Evolutionary conservation across 1,139 yeast species (phyloP), one percentile per base, ranked within the genome.

Genomic region (Eremothecium coryli): DNA sequence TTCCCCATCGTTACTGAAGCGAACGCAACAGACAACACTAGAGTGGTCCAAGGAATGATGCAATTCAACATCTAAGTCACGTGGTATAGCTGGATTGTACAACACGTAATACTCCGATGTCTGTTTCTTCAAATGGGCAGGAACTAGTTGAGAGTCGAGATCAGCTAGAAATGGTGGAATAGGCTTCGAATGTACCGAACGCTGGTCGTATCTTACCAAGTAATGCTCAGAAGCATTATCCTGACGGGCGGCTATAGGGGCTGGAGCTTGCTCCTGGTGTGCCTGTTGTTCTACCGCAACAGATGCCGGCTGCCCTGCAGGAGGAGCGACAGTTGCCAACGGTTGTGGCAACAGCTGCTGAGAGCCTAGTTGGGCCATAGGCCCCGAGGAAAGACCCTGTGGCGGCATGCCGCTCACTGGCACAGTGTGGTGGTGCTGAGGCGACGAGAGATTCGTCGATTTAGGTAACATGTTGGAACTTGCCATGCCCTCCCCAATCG

Each of bases 21-120:
- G 71, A 38, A 90, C 97, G 62, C 98, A 90, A 65, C 98, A 90
- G 37, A 88, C 97, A 29, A 88, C 97, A 2, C 94, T 82, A 14
- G 86, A 73, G 63, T 90, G 97, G 55, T 84, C 94, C 49, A 88
- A 71, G 9, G 95, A 81, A 56, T 84, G 93, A 48, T 88, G 82
- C 48, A 88, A 68, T 33, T 86, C 93, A 35, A 88, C 90, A 54
- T 88, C 97, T 44, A 85, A 71, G 32, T 65, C 60, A 43, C 74
- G 71, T 33, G 81, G 76, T 47, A 85, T 76, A 14, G 88, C 85
- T 26, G 95, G 96, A 62, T 88, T 90, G 66, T 82, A 88, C 49
- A 90, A 72, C 11, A 85, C 84, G 61, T 82, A 84, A 67, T 86
- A 90, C 54, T 86, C 97, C 44, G 75, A 76, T 45, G 78, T 81